These are phyloP conservation scores for Magnolia kwangsiensis DNA, from an alignment of 164 flowering plant genomes.

Conservation along the genomic window DNA sequence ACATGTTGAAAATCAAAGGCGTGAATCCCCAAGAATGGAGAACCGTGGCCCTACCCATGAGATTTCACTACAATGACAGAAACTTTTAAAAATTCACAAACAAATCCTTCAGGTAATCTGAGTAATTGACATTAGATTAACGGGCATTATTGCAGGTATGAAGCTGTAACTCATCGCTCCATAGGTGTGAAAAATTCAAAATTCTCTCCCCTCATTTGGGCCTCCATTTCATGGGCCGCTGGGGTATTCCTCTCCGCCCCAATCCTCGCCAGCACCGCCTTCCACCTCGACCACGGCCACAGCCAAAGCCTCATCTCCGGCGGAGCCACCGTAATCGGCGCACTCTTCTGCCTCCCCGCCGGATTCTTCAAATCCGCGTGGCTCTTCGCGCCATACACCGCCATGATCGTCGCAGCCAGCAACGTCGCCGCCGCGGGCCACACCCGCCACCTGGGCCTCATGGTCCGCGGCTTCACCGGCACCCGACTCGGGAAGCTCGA, in stretches of 20 bases:
- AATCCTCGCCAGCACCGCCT: slow-evolving; percentile 29
- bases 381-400: slow-evolving; percentile 52
- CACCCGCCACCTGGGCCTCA: slow-evolving; percentile 57
- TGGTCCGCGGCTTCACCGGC: slow-evolving; percentile 49
- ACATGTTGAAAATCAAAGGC: no score
- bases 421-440: slow-evolving; percentile 40
- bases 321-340: slow-evolving; percentile 41
- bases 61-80: no score
- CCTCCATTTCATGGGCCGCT: slow-evolving; percentile 51
- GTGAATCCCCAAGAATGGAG: no score
- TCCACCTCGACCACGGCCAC: slow-evolving; percentile 45
- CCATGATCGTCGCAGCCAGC: slow-evolving; percentile 32
- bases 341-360: slow-evolving; percentile 52
- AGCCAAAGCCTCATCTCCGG: slow-evolving; percentile 36
- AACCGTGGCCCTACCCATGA: no score
- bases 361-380: slow-evolving; percentile 45
- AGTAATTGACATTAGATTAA: no score
- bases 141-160: slow-evolving; percentile 34
- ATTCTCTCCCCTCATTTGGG: slow-evolving; percentile 53
- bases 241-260: slow-evolving; percentile 49
- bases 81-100: no score
- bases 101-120: no score
- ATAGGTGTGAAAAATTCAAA: slow-evolving; percentile 13
- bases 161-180: slow-evolving; percentile 26
- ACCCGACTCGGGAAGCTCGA: slow-evolving; percentile 15